A percentile compares a stretch with the other conserved stretches of the same genome.
phyloP scores from a whole-genome alignment of 208 protist genomes.

The Acanthamoeba healyi region DNA sequence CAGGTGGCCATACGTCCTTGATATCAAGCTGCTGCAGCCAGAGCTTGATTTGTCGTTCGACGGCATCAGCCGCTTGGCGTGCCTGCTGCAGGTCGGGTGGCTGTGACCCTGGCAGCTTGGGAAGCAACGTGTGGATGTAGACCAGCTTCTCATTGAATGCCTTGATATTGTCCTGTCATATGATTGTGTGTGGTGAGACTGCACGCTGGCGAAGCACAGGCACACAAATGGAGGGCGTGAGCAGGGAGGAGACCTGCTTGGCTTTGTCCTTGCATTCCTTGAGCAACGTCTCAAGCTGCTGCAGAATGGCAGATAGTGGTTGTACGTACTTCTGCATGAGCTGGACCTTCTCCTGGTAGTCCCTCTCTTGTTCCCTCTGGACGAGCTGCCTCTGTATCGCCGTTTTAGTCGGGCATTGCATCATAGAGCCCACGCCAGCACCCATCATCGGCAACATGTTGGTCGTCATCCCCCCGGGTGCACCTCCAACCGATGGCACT shows the following conservation, averaged over 20 bases:
- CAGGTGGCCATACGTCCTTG: too few species aligned
- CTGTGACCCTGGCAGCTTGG: neutral
- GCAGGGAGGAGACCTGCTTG: neutral
- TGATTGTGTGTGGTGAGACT: neutral
- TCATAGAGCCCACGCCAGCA: too few species aligned
- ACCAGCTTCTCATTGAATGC: conserved; percentile 9
- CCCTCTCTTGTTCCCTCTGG: conserved; percentile 10
- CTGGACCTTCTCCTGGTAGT: conserved; percentile 1
- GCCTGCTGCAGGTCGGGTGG: neutral
- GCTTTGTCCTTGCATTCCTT: neutral
- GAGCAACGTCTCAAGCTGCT: neutral
- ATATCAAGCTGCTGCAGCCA: conserved; percentile 28
- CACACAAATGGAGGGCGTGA: neutral
- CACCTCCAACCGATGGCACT: too few species aligned
- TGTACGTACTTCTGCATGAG: conserved; percentile 15
- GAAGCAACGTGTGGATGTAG: neutral
- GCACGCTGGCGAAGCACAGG: neutral
- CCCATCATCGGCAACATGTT: too few species aligned
- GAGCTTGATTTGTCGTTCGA: conserved; percentile 21
- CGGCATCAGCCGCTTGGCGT: neutral
- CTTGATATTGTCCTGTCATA: neutral
- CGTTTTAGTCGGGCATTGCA: too few species aligned
- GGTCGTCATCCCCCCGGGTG: too few species aligned
- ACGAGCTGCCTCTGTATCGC: too few species aligned
- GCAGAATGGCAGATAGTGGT: neutral